Evolutionary conservation across 2,329 filamentous ascomycete species (phyloP), one percentile per base, ranked within the genome.

Genomic region (Aspergillus pseudotamarii): DNA sequence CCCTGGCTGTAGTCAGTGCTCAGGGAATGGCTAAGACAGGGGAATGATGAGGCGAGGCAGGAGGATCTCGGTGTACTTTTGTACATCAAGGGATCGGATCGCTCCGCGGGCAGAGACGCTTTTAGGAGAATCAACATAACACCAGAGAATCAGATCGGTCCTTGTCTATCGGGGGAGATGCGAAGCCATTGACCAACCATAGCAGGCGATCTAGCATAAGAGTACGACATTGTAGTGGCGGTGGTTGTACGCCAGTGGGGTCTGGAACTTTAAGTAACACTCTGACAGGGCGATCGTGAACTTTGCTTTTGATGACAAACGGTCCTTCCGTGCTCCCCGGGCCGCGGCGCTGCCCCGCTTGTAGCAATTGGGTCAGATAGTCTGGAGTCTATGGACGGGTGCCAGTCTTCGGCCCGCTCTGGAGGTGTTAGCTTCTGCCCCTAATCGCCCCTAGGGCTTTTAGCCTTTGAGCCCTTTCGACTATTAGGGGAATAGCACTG

Each of bases 261-360:
- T 60, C 63, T 65, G 51, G 59, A 64, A 58, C 58, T 60, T 50
- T 57, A 43, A 28, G 43, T 56, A 56, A 60, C 46, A 38, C 34
- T 61, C 26, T 68, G 60, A 68, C 61, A 57, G 65, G 51, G 45
- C 57, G 65, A 68, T 67, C 64, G 60, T 58, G 63, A 59, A 51
- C 43, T 53, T 62, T 62, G 60, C 60, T 66, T 65, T 64, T 61
- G 53, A 66, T 67, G 64, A 60, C 60, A 64, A 64, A 64, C 64
- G 60, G 57, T 64, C 69, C 65, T 67, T 43, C 65, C 62, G 66
- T 45, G 4, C 60, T 69, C 69, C 68, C 65, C 68, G 68, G 57
- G 53, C 59, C 63, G 64, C 58, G 41, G 48, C 50, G 61, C 38
- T 43, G 54, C 51, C 58, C 64, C 63, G 57, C 48, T 34, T 34